These are phyloP conservation scores for Neurospora sp. DNA, from an alignment of 495 filamentous ascomycete species.

Conservation along the genomic window DNA sequence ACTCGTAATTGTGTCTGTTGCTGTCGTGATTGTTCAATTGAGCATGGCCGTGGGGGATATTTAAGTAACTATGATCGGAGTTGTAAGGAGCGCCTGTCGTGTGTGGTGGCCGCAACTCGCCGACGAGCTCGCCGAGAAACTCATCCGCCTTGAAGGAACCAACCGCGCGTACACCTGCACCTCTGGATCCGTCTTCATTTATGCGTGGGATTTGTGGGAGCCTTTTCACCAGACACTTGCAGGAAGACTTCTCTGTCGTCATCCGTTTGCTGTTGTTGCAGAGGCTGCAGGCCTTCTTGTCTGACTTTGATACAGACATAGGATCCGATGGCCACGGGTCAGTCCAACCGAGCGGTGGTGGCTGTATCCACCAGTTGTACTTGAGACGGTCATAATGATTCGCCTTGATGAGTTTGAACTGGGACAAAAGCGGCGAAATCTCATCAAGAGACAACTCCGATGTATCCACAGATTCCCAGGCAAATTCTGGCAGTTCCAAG, in stretches of 20 bases:
- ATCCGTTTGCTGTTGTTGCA: conserved; percentile 9
- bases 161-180: conserved; percentile 12
- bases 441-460: conserved; percentile 5
- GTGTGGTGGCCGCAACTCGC: conserved; percentile 18
- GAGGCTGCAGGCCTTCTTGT: conserved; percentile 7
- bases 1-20: conserved; percentile 2
- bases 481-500: conserved; percentile 16
- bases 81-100: neutral
- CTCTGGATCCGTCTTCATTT: conserved; percentile 10
- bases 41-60: neutral
- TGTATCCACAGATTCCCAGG: conserved; percentile 16
- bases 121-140: conserved; percentile 20
- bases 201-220: conserved; percentile 14
- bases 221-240: conserved; percentile 8
- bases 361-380: conserved; percentile 5
- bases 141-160: conserved; percentile 3
- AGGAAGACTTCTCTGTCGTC: conserved; percentile 1
- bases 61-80: neutral
- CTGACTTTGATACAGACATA: neutral
- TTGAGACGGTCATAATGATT: conserved; percentile 7
- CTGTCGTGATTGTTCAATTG: neutral
- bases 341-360: conserved; percentile 11
- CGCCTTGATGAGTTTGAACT: conserved; percentile 8
- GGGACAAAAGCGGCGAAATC: conserved; percentile 10
- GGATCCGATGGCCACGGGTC: conserved; percentile 19